Conservation (phyloP, 208 protist species). For the Leishmania braziliensis region DNA sequence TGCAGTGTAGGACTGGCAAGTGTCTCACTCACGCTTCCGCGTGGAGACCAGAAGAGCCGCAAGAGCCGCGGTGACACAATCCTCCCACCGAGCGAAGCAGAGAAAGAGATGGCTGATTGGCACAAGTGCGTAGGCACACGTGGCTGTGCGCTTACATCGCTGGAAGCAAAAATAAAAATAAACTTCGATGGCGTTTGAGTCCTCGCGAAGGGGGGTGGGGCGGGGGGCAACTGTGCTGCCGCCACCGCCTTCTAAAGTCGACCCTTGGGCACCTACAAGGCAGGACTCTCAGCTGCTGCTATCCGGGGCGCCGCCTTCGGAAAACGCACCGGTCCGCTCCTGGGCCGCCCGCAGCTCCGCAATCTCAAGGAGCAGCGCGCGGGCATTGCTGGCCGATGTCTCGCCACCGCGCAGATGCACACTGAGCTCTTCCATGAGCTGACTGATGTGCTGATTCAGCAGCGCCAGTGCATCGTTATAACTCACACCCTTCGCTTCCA, state of each 20-base stretch:
- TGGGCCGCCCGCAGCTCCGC: slow-evolving; percentile 35
- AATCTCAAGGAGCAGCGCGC: slow-evolving; percentile 50
- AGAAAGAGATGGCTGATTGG: neutral
- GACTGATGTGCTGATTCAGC: slow-evolving; percentile 49
- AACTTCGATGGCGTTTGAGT: neutral
- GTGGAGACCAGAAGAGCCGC: neutral
- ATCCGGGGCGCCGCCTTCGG: neutral
- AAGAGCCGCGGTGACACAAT: neutral
- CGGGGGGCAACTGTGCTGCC: neutral
- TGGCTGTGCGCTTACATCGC: neutral
- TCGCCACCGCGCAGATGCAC: slow-evolving; percentile 45
- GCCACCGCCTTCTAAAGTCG: neutral
- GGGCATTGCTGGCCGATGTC: slow-evolving; percentile 46
- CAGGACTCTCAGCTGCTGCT: neutral
- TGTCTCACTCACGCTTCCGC: neutral
- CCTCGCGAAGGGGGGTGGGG: neutral
- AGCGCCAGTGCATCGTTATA: slow-evolving; percentile 44
- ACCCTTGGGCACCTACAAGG: neutral
- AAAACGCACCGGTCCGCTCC: neutral
- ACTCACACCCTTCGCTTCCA: slow-evolving; percentile 34
- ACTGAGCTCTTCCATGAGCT: slow-evolving; percentile 57
- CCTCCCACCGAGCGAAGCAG: neutral
- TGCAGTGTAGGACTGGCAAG: neutral
- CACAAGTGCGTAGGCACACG: neutral
- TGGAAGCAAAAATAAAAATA: neutral